Evolutionary conservation across 495 filamentous ascomycete species (phyloP).

Genomic region (Usnea hakonensis): DNA sequence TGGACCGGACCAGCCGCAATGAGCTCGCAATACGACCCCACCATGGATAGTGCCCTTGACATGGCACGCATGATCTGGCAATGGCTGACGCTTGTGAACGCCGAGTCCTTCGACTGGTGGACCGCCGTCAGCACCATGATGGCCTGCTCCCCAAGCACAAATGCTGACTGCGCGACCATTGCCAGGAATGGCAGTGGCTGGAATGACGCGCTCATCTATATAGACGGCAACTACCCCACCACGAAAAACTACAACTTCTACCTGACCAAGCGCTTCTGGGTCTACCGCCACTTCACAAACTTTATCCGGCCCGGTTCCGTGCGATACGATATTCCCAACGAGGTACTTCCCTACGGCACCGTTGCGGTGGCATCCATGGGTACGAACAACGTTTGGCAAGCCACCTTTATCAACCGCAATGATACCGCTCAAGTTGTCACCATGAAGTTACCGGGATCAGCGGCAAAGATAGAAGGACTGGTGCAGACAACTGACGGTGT

Average conservation of each 20-base stretch:
- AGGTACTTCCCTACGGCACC: conserved; percentile 17
- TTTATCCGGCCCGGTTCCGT: conserved; percentile 15
- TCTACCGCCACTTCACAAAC: conserved; percentile 14
- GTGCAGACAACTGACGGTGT: conserved; percentile 7
- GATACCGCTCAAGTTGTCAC: conserved; percentile 9
- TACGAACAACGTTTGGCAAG: not conserved
- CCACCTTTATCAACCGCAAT: conserved; percentile 15
- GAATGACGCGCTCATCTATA: conserved; percentile 18
- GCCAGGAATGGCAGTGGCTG: not conserved
- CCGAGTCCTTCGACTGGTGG: conserved; percentile 20
- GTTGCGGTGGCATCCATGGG: conserved; percentile 9
- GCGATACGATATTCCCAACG: conserved; percentile 17
- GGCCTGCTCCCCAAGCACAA: conserved; percentile 8
- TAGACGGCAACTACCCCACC: conserved; percentile 2
- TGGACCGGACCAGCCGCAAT: conserved; percentile 7
- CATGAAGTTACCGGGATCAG: conserved; percentile 3
- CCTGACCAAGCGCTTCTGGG: conserved; percentile 17
- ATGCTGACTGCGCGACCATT: not conserved
- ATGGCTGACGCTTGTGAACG: conserved; percentile 17
- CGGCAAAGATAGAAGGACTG: not conserved
- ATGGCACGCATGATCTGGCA: conserved; percentile 19
- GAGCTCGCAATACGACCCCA: conserved; percentile 10
- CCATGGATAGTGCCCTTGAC: conserved; percentile 14
- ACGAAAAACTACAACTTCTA: conserved; percentile 17
- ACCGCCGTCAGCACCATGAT: conserved; percentile 17